Evolutionary conservation across 2,329 filamentous ascomycete species (phyloP).

Genomic region (Neospermospora avenae): DNA sequence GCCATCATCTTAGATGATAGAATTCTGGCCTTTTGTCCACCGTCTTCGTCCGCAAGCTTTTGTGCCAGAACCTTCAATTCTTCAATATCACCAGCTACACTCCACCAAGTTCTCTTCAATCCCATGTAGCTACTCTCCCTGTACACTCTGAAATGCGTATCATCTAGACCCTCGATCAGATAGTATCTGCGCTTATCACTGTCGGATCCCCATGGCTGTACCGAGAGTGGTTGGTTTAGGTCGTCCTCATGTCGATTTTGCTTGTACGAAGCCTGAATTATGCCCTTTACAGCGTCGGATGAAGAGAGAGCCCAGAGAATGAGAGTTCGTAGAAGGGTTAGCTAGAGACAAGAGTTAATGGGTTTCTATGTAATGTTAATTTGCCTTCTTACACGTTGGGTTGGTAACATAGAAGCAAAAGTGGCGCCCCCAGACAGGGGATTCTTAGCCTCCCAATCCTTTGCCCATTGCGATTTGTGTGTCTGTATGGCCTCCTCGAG

Average conservation of each 20-base stretch:
- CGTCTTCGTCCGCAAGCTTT: constrained; percentile 73
- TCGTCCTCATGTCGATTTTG: constrained; percentile 75
- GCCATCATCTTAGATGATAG: constrained; percentile 73
- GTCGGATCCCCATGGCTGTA: constrained; percentile 87
- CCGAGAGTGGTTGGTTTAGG: constrained; percentile 79
- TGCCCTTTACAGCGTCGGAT: constrained; percentile 75
- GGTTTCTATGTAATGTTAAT: not conserved
- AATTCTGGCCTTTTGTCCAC: constrained; percentile 74
- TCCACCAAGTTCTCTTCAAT: constrained; percentile 82
- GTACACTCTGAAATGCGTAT: constrained; percentile 92
- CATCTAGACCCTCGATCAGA: constrained; percentile 88
- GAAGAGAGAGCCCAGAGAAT: constrained; percentile 86
- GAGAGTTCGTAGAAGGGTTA: constrained; percentile 78
- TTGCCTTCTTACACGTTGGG: constrained; percentile 64
- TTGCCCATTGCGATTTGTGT: constrained; percentile 85
- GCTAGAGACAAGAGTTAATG: constrained; percentile 46
- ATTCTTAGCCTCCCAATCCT: constrained; percentile 76
- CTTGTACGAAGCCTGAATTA: constrained; percentile 87
- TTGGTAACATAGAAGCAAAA: constrained; percentile 79
- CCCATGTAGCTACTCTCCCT: constrained; percentile 83
- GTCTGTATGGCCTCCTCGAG: constrained; percentile 87
- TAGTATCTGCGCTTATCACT: constrained; percentile 91
- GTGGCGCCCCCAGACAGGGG: constrained; percentile 76
- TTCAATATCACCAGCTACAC: constrained; percentile 84
- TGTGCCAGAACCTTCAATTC: constrained; percentile 74